Evolutionary conservation across 225 moss, liverwort and hornwort genomes (phyloP).

Genomic region (Rhytidiadelphus loreus): DNA sequence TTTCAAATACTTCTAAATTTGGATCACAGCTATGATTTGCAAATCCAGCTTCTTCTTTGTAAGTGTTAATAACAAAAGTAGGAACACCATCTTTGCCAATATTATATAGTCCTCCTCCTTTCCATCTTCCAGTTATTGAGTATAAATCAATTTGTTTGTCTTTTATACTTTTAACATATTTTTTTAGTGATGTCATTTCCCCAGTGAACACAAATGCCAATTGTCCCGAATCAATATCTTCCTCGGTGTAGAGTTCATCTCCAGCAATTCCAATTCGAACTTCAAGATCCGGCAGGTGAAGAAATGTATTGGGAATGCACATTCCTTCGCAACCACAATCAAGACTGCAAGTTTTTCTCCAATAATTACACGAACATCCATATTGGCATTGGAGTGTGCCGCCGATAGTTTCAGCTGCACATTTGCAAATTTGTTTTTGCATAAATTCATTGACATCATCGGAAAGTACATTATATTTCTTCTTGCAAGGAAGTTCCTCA

Average conservation of each 20-base stretch:
- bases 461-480: not conserved
- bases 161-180: not conserved
- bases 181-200: not conserved
- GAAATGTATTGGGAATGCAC: conserved; percentile 16
- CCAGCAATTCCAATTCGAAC: conserved; percentile 16
- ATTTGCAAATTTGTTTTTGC: conserved; percentile 1
- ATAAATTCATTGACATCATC: not conserved
- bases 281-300: not conserved
- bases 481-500: not conserved
- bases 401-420: not conserved
- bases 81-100: conserved; percentile 8
- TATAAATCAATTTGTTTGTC: conserved; percentile 2
- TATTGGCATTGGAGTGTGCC: conserved; percentile 32
- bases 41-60: conserved; percentile 7
- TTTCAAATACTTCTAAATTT: conserved; percentile 35
- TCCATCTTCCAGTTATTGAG: conserved; percentile 4
- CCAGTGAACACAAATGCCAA: conserved; percentile 28
- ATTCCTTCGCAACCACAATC: conserved; percentile 20
- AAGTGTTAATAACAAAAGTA: conserved; percentile 17
- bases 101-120: not conserved
- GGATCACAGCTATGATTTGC: conserved; percentile 30
- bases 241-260: not conserved
- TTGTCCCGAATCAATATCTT: conserved; percentile 17
- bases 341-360: conserved; percentile 9
- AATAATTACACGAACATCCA: conserved; percentile 6